phyloP scores from a whole-genome alignment of 2,329 filamentous ascomycete genomes.

The Cladosporium colombiae region DNA sequence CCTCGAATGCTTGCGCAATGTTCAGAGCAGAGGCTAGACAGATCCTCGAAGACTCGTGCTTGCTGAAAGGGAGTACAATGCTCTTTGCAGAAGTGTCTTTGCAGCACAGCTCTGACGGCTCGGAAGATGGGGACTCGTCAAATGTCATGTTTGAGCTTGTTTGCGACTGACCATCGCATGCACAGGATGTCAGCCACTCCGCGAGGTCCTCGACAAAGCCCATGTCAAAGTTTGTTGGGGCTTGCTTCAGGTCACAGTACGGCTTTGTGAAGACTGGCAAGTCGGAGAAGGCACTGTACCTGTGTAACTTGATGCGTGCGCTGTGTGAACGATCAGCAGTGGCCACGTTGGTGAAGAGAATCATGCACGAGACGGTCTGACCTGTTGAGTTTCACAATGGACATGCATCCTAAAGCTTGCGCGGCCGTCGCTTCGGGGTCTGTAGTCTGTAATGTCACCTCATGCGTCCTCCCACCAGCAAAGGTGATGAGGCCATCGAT shows the following conservation, averaged over 20 bases:
- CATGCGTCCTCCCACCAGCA: slow-evolving; percentile 12
- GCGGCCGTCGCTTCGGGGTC: slow-evolving; percentile 45
- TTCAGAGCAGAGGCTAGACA: slow-evolving; percentile 53
- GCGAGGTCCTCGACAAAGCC: slow-evolving; percentile 25
- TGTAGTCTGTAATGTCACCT: slow-evolving; percentile 40
- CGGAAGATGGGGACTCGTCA: neutral
- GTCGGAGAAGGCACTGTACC: slow-evolving; percentile 55
- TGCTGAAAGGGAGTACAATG: slow-evolving; percentile 45
- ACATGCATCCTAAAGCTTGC: slow-evolving; percentile 49
- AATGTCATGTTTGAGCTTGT: neutral
- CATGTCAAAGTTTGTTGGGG: slow-evolving; percentile 20
- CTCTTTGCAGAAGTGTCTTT: neutral
- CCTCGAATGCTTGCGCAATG: slow-evolving; percentile 50
- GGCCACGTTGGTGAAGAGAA: neutral
- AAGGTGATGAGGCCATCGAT: slow-evolving; percentile 3
- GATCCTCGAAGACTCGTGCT: slow-evolving; percentile 51
- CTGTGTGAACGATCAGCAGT: slow-evolving; percentile 31
- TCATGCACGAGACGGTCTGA: slow-evolving; percentile 25
- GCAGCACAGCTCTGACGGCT: neutral
- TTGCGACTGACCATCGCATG: slow-evolving; percentile 24
- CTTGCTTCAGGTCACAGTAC: slow-evolving; percentile 51
- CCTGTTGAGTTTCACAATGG: slow-evolving; percentile 55
- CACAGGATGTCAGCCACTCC: slow-evolving; percentile 15
- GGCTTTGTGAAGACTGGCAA: slow-evolving; percentile 52
- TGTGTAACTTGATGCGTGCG: slow-evolving; percentile 55